Percentiles rank a stretch among this genome's conserved stretches.
Conservation (phyloP, 2,329 filamentous ascomycete species). For the Orbilia brochopaga region DNA sequence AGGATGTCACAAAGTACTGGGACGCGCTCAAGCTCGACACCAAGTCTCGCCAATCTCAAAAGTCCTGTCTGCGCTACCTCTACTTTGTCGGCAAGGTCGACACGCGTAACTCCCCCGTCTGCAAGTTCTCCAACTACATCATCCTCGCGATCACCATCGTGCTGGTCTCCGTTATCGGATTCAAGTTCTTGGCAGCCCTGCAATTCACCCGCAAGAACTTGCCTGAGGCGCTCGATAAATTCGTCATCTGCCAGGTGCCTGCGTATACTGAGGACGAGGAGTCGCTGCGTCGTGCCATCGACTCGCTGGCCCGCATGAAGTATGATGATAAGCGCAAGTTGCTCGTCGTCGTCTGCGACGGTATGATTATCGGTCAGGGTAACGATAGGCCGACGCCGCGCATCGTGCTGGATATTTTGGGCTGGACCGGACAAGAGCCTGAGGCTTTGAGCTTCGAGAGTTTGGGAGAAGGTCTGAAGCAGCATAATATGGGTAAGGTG, state of each 20-base stretch:
- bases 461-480: conserved; percentile 91
- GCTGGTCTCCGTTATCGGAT: conserved; percentile 79
- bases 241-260: conserved; percentile 95
- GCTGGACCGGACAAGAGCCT: conserved; percentile 91
- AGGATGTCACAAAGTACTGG: conserved; percentile 85
- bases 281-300: conserved; percentile 92
- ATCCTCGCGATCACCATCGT: conserved; percentile 82
- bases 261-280: conserved; percentile 99
- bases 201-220: conserved; percentile 91
- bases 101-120: conserved; percentile 82
- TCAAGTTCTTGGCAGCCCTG: conserved; percentile 96
- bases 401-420: conserved; percentile 95
- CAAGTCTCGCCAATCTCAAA: conserved; percentile 70
- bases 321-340: conserved; percentile 99
- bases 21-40: conserved; percentile 69
- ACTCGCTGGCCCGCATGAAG: conserved; percentile 91
- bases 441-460: conserved; percentile 96
- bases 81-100: conserved; percentile 94
- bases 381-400: conserved; percentile 94
- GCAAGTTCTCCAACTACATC: conserved; percentile 87
- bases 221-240: conserved; percentile 96
- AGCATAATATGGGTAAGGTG: conserved; percentile 99
- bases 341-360: conserved; percentile 88
- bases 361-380: conserved; percentile 99
- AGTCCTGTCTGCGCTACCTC: conserved; percentile 85